A percentile compares a stretch with the other conserved stretches of the same genome.
These are phyloP conservation scores for Colletotrichum cereale DNA, from an alignment of 2,329 filamentous ascomycete genomes.

Conservation along the genomic window DNA sequence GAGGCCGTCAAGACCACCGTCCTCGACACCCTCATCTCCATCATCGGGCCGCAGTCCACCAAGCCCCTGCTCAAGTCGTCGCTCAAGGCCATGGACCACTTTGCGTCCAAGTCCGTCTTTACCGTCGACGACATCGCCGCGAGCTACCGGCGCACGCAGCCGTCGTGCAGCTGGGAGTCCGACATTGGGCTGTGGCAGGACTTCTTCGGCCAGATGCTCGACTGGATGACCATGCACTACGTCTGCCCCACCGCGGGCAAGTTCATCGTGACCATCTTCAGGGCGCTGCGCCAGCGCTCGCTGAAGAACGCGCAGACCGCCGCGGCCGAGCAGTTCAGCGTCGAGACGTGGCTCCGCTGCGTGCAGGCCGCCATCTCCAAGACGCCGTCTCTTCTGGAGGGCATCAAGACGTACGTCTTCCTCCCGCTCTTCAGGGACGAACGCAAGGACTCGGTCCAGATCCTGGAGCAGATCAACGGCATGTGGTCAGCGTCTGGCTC, in stretches of 20 bases:
- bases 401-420: conserved; percentile 74
- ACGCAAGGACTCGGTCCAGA: conserved; percentile 63
- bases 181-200: conserved; percentile 60
- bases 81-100: conserved; percentile 74
- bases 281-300: conserved; percentile 54
- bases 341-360: conserved; percentile 67
- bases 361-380: conserved; percentile 63
- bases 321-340: conserved; percentile 48
- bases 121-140: conserved; percentile 59
- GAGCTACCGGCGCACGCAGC: conserved; percentile 54
- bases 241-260: conserved; percentile 72
- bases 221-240: conserved; percentile 69
- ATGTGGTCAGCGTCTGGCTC: conserved; percentile 60
- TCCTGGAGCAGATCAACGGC: conserved; percentile 70
- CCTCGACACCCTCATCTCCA: conserved; percentile 66
- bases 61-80: conserved; percentile 77
- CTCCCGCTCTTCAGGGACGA: conserved; percentile 72
- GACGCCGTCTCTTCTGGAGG: conserved; percentile 67
- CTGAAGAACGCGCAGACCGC: conserved; percentile 38
- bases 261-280: conserved; percentile 70
- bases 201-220: conserved; percentile 62
- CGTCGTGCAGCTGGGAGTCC: conserved; percentile 43
- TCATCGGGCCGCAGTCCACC: conserved; percentile 70
- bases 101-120: conserved; percentile 72
- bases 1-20: conserved; percentile 58